A percentile compares a stretch with the other conserved stretches of the same genome.
Evolutionary conservation across 2,329 filamentous ascomycete species (phyloP).

Genomic region (Paradendryphiella salina): DNA sequence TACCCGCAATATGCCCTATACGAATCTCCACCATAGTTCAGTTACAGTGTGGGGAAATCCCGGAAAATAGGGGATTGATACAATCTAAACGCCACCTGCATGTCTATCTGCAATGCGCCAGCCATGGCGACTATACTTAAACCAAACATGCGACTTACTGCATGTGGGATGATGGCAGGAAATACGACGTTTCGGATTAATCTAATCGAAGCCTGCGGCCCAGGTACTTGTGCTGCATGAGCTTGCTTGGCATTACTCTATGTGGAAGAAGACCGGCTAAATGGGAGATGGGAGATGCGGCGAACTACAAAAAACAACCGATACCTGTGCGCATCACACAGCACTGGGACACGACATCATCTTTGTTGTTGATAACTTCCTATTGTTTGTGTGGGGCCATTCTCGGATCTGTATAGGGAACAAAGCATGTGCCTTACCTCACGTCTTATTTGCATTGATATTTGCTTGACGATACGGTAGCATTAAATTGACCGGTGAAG

Average conservation of each 20-base stretch:
- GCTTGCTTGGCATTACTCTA: background rate
- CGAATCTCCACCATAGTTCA: background rate
- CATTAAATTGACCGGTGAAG: background rate
- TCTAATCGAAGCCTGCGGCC: conserved; percentile 26
- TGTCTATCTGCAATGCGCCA: background rate
- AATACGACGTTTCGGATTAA: conserved; percentile 11
- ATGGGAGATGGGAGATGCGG: background rate
- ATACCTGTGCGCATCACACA: conserved; percentile 2
- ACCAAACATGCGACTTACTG: background rate
- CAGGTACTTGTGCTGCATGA: conserved; percentile 19
- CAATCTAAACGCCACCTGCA: conserved; percentile 1
- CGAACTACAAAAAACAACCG: conserved; percentile 11
- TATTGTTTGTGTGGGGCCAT: background rate
- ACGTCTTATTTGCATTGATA: background rate
- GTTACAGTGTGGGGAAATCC: background rate
- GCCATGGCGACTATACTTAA: background rate
- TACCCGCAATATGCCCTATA: background rate
- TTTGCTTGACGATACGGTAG: background rate
- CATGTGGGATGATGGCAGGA: background rate
- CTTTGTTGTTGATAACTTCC: background rate
- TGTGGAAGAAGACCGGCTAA: background rate
- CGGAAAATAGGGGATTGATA: background rate
- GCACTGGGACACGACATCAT: background rate
- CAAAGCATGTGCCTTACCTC: background rate
- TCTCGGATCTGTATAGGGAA: background rate